Percentiles rank a stretch among this genome's conserved stretches.
phyloP scores from a whole-genome alignment of 306 rosid genomes.

The Cicer chorassanicum region DNA sequence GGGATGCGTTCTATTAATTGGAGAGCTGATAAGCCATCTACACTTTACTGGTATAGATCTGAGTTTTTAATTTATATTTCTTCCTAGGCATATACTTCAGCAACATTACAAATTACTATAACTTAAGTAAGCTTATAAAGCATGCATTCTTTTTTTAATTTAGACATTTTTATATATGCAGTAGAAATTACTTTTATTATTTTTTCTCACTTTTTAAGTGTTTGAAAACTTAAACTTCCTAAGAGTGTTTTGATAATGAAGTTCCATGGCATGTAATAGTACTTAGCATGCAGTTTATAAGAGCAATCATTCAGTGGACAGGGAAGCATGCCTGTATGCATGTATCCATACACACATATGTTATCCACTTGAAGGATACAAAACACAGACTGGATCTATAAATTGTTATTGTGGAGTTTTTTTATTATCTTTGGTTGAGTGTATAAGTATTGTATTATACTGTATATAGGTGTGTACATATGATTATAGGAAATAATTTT shows the following conservation, averaged over 20 bases:
- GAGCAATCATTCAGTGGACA: slow-evolving; percentile 15
- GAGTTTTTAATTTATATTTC: slow-evolving; percentile 34
- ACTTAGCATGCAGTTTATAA: slow-evolving; percentile 19
- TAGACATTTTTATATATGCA: slow-evolving; percentile 25
- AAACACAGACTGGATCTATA: slow-evolving; percentile 1
- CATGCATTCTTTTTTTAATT: neutral
- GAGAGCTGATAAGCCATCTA: slow-evolving; percentile 90
- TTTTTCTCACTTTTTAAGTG: slow-evolving; percentile 19
- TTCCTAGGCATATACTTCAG: slow-evolving; percentile 13
- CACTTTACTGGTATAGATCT: slow-evolving; percentile 78
- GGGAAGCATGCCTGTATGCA: slow-evolving; percentile 12
- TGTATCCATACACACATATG: slow-evolving; percentile 4
- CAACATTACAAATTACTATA: slow-evolving; percentile 11
- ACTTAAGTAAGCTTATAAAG: neutral
- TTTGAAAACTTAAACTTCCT: slow-evolving; percentile 29
- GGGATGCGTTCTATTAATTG: slow-evolving; percentile 96
- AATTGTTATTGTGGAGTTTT: neutral
- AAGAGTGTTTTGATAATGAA: neutral
- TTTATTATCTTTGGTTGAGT: slow-evolving; percentile 16
- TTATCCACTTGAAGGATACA: slow-evolving; percentile 8
- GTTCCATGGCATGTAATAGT: slow-evolving; percentile 20
- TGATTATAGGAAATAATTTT: neutral
- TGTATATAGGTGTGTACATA: neutral
- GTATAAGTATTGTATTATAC: neutral
- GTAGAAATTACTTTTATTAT: slow-evolving; percentile 13